Evolutionary conservation across 2,329 filamentous ascomycete species (phyloP).

Genomic region (Talaromyces verruculosus): DNA sequence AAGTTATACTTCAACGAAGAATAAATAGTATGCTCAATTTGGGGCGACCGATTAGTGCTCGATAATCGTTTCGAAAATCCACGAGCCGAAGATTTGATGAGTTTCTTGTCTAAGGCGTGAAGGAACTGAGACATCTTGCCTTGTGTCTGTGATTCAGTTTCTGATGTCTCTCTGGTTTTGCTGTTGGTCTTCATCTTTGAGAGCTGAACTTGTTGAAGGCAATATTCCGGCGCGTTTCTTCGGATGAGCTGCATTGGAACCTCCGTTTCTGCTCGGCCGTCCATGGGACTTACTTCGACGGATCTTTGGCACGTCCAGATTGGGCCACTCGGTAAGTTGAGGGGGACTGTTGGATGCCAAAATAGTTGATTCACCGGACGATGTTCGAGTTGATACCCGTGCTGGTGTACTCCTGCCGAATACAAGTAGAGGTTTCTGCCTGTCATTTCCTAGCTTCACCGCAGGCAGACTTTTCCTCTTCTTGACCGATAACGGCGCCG

Average conservation of each 20-base stretch:
- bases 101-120: slow-evolving; percentile 15
- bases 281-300: slow-evolving; percentile 18
- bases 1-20: slow-evolving; percentile 13
- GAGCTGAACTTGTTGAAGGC: neutral
- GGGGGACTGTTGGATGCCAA: slow-evolving; percentile 30
- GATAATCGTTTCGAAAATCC: slow-evolving; percentile 11
- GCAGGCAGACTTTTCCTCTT: slow-evolving; percentile 36
- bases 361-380: slow-evolving; percentile 21
- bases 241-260: neutral
- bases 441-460: slow-evolving; percentile 21
- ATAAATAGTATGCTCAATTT: neutral
- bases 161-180: neutral
- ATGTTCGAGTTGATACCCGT: neutral
- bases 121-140: slow-evolving; percentile 18
- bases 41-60: slow-evolving; percentile 2
- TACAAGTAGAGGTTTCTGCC: slow-evolving; percentile 25
- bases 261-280: neutral
- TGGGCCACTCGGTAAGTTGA: slow-evolving; percentile 24
- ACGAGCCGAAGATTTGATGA: slow-evolving; percentile 13
- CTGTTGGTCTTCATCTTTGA: neutral
- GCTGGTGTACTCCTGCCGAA: slow-evolving; percentile 3
- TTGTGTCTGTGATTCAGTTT: neutral
- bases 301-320: slow-evolving; percentile 29
- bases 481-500: slow-evolving; percentile 54
- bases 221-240: neutral